Conservation (phyloP, 495 filamentous ascomycete genomes). For the Bombardia bombarda region DNA sequence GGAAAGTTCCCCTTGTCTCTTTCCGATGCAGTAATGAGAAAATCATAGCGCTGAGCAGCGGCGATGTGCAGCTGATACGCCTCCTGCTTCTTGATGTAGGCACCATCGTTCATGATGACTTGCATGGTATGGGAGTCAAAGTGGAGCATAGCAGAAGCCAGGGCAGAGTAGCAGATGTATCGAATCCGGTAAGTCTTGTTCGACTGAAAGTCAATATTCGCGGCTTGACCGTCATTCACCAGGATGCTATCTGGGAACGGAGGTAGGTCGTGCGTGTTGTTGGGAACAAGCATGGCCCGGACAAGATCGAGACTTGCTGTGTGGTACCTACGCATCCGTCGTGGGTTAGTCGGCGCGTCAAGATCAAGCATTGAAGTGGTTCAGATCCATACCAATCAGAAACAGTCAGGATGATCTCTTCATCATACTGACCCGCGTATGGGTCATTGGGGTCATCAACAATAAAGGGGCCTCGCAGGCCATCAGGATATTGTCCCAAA, state of each 20-base stretch:
- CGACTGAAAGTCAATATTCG: conserved; percentile 51
- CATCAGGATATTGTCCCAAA: conserved; percentile 67
- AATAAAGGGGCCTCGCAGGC: conserved; percentile 63
- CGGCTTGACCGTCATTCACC: conserved; percentile 57
- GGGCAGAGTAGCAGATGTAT: conserved; percentile 63
- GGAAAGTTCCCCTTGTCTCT: conserved; percentile 46
- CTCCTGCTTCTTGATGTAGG: conserved; percentile 26
- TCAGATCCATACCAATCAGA: conserved; percentile 49
- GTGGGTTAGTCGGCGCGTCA: neutral
- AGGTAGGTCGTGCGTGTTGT: conserved; percentile 47
- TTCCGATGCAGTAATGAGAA: conserved; percentile 37
- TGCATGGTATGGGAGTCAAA: conserved; percentile 56
- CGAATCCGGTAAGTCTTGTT: conserved; percentile 73
- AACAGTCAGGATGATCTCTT: conserved; percentile 49
- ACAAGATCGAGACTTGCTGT: conserved; percentile 46
- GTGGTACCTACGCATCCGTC: conserved; percentile 43
- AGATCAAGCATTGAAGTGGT: too few species aligned
- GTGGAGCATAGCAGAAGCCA: conserved; percentile 53
- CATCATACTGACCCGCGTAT: conserved; percentile 55
- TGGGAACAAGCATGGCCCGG: conserved; percentile 41
- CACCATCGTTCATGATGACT: conserved; percentile 46
- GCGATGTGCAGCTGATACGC: conserved; percentile 37
- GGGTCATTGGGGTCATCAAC: conserved; percentile 61
- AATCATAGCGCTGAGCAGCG: conserved; percentile 57
- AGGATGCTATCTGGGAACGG: conserved; percentile 53